Conservation (phyloP, 2,329 filamentous ascomycete genomes). For the Ceratocystis papillata region DNA sequence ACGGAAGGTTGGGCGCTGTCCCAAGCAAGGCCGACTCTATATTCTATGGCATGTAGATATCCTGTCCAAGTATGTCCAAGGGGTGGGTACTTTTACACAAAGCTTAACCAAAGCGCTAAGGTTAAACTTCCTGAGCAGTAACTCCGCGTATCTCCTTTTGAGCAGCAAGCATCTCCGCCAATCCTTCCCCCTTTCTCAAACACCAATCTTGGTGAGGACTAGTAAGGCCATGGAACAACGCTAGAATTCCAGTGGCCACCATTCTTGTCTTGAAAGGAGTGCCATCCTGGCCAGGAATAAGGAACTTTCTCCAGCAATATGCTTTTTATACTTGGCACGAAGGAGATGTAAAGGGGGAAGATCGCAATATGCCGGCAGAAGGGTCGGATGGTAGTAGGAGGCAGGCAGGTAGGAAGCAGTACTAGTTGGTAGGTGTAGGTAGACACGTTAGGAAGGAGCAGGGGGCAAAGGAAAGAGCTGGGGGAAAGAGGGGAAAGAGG, state of each 20-base stretch:
- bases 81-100: too few species aligned
- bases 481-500: not conserved
- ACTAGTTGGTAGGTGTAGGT: too few species aligned
- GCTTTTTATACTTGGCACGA: not conserved
- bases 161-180: too few species aligned
- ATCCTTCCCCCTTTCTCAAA: not conserved
- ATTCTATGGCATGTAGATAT: too few species aligned
- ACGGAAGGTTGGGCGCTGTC: too few species aligned
- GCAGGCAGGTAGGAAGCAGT: not conserved
- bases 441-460: not conserved
- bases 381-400: not conserved
- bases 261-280: not conserved
- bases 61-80: too few species aligned
- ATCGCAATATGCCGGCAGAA: not conserved
- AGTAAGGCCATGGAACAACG: slow-evolving; percentile 1
- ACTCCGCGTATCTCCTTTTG: too few species aligned
- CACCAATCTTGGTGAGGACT: not conserved
- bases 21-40: too few species aligned
- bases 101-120: too few species aligned
- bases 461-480: too few species aligned
- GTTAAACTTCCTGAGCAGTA: too few species aligned
- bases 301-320: not conserved
- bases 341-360: not conserved
- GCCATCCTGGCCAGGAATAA: not conserved
- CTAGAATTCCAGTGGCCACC: slow-evolving; percentile 11